Evolutionary conservation across 169 alveolate species (phyloP), one percentile per base, ranked within the genome.

Genomic region (Eimeria sp.): DNA sequence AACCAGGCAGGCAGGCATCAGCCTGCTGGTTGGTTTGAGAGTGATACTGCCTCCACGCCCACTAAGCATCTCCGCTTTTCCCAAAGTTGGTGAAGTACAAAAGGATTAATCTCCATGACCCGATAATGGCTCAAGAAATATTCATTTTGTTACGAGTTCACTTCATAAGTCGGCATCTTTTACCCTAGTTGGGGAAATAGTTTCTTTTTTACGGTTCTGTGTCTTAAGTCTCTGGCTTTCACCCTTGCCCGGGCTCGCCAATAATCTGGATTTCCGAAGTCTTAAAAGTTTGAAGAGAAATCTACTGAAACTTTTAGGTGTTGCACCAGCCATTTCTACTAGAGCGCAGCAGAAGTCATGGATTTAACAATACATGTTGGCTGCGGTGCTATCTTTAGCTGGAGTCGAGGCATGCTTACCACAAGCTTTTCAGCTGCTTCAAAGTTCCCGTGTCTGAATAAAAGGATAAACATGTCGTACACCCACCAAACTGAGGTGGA

Each of bases 401-500:
- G 80, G 52, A 71, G 80, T 9, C n/a, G n/a, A 30, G 27, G 83
- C 30, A 18, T 6, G 2, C 94, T 46, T 27, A 87, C 94, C 94
- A 46, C 37, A 43, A 87, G 94, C 11, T 62, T 52, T 27, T 58
- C 82, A 43, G 94, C 94, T 8, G 62, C 83, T 40, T 37, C 94
- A 40, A 66, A 33, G 56, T 87, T 18, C 8, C 83, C 83, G 20
- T 87, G 40, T 62, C 94, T 87, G 83, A 46, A 85, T 37, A 60
- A 85, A 40, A 14, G 46, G 83, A 43, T 46, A 62, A 11, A 20
- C 58, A 37, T 37, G 49, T 30, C 6, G 25, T 33, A 68, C 14
- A 68, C 23, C 78, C 1, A 4, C 6, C 37, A 68, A n/a, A 33
- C 49, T 33, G 78, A 3, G 2, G 11, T 68, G 78, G 23, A 33